These are phyloP conservation scores for Ogataea pignaliae DNA, from an alignment of 805 yeast genomes.

Conservation along the genomic window DNA sequence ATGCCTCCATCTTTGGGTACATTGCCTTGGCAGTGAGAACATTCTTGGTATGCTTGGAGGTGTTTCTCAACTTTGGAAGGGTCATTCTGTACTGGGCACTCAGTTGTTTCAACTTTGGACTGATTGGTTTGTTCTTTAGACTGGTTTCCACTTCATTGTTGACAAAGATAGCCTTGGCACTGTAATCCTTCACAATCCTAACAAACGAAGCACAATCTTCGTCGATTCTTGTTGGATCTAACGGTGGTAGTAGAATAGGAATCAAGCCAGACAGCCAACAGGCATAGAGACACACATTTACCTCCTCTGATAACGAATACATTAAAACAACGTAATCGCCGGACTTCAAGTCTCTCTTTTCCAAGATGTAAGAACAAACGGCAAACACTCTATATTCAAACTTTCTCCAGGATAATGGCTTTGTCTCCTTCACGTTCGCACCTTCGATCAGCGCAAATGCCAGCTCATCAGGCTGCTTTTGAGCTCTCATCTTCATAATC, in stretches of 20 bases:
- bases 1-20: constrained; percentile 39
- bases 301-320: constrained; percentile 87
- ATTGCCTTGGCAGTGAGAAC: constrained; percentile 31
- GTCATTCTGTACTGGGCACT: constrained; percentile 20
- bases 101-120: constrained; percentile 50
- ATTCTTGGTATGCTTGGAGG: constrained; percentile 49
- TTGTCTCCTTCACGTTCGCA: constrained; percentile 41
- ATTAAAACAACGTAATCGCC: constrained; percentile 76
- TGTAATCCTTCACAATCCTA: constrained; percentile 63
- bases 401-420: constrained; percentile 70
- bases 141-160: constrained; percentile 71
- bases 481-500: constrained; percentile 73
- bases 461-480: constrained; percentile 68
- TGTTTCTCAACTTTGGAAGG: constrained; percentile 58
- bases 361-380: constrained; percentile 64
- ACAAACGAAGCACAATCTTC: constrained; percentile 72
- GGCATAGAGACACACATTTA: constrained; percentile 75
- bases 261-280: constrained; percentile 78
- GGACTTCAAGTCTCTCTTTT: constrained; percentile 55
- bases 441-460: constrained; percentile 54
- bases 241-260: constrained; percentile 71
- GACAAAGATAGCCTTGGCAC: constrained; percentile 66
- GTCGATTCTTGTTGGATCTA: constrained; percentile 51
- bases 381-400: constrained; percentile 75
- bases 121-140: constrained; percentile 63